Conservation (phyloP, 768 basidiomycete genomes). For the Neoboletus magnificus region DNA sequence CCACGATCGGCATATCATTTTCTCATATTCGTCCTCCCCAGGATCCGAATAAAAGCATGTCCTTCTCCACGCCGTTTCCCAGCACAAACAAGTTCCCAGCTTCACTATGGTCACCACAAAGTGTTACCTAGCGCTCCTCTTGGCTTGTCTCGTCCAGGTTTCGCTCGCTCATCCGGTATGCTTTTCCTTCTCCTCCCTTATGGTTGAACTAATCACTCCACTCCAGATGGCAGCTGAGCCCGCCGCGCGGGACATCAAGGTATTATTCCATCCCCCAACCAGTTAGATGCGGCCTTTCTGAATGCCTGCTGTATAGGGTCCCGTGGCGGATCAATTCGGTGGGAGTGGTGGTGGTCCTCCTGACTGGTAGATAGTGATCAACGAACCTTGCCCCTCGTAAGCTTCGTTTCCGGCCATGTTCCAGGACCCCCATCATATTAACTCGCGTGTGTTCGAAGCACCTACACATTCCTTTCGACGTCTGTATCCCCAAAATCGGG, state of each 20-base stretch:
- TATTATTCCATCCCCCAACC: conserved; percentile 1
- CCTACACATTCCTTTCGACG: background rate
- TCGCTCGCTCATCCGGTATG: conserved; percentile 26
- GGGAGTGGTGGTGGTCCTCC: conserved; percentile 14
- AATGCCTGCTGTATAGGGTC: conserved; percentile 15
- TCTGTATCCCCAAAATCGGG: conserved; percentile 8
- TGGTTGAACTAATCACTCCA: background rate
- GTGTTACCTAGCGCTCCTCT: conserved; percentile 19
- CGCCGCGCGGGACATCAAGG: conserved; percentile 5
- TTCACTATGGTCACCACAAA: conserved; percentile 20
- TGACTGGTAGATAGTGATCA: conserved; percentile 27
- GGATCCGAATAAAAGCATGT: conserved; percentile 22
- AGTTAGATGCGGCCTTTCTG: background rate
- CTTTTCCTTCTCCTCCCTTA: background rate
- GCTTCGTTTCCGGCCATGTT: background rate
- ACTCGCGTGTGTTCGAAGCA: conserved; percentile 7
- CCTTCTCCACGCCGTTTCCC: background rate
- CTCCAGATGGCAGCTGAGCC: conserved; percentile 13
- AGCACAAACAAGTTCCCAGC: background rate
- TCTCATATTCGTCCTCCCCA: conserved; percentile 18
- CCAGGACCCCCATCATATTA: background rate
- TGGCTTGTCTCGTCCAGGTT: conserved; percentile 19
- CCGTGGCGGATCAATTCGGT: conserved; percentile 19
- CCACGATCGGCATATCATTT: conserved; percentile 20
- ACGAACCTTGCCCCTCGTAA: conserved; percentile 6